Base-by-base conservation (phyloP, 2,329 filamentous ascomycete genomes). In the Alternaria sp. region DNA sequence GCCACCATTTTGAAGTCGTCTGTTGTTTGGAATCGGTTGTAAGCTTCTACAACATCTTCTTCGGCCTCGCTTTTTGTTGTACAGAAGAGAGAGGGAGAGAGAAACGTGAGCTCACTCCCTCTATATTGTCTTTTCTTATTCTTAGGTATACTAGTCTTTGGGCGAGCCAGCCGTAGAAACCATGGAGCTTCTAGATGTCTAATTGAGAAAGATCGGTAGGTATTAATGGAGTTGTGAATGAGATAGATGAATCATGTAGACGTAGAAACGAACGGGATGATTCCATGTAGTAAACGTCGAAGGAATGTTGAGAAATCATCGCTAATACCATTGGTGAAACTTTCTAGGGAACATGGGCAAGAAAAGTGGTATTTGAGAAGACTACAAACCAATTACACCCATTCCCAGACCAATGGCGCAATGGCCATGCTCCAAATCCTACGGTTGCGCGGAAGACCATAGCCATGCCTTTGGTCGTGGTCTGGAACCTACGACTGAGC, bases 331-430 rank as follows among this genome's bases (percentile, higher is more conserved):
- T 13, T 5, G 5, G 11, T 7, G 11, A 40, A 40, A 11, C 21
- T n/a, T 9, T 21, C 14, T 40, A 21, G 37, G 21, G 24, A 24
- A 24, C 21, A 24, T 8, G 37, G 11, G 37, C 21, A 40, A 40
- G 21, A 40, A 40, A 40, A 40, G 14, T 40, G 21, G 37, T 40
- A 36, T 48, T 48, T 5, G 44, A 26, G 21, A 48, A 26, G 44
- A 48, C 31, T 48, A 24, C 37, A 40, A 40, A 24, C 37, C 11
- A 5, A 24, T 13, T 24, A 24, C 11, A 14, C 11, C 5, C 11
- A 3, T 17, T 39, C 21, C 21, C 37, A 40, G 17, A 11, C 37
- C 37, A 24, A 24, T 5, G 21, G 21, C 24, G 14, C 21, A 24
- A 14, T 40, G 14, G 14, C 11, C 21, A 40, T 24, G 21, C 37